These are phyloP conservation scores for Rhododendron vialii DNA, from an alignment of 148 eudicot species.

Conservation along the genomic window DNA sequence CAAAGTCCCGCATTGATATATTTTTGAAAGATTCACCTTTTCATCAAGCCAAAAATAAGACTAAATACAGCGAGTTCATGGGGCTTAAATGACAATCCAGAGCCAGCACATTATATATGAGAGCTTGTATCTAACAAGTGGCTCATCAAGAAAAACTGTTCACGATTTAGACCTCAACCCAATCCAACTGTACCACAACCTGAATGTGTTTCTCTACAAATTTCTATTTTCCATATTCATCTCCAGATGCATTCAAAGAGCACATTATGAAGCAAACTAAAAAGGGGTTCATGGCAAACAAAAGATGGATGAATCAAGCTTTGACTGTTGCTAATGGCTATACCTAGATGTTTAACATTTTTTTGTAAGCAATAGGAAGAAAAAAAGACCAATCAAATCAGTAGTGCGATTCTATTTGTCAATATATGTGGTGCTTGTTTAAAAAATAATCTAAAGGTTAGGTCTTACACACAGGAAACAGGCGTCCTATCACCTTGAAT, in stretches of 20 bases:
- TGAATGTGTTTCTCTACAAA: background rate
- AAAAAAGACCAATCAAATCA: background rate
- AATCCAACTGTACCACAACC: background rate
- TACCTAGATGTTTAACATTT: background rate
- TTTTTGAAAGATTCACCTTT: background rate
- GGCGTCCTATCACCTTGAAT: constrained; percentile 1
- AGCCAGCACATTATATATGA: background rate
- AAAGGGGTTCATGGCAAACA: background rate
- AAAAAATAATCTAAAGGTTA: background rate
- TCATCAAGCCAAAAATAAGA: background rate
- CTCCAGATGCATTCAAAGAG: background rate
- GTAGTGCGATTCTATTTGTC: background rate
- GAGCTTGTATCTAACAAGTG: background rate
- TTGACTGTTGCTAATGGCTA: background rate
- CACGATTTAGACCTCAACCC: background rate
- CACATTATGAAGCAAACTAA: background rate
- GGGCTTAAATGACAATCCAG: background rate
- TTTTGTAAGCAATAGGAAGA: background rate
- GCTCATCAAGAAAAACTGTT: background rate
- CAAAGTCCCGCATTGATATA: background rate
- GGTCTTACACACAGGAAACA: background rate
- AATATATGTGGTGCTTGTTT: background rate
- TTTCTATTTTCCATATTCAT: background rate
- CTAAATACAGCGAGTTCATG: background rate
- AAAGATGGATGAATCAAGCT: background rate